Base-by-base conservation (phyloP, 345 rosid species). In the Rhizophora apiculata region DNA sequence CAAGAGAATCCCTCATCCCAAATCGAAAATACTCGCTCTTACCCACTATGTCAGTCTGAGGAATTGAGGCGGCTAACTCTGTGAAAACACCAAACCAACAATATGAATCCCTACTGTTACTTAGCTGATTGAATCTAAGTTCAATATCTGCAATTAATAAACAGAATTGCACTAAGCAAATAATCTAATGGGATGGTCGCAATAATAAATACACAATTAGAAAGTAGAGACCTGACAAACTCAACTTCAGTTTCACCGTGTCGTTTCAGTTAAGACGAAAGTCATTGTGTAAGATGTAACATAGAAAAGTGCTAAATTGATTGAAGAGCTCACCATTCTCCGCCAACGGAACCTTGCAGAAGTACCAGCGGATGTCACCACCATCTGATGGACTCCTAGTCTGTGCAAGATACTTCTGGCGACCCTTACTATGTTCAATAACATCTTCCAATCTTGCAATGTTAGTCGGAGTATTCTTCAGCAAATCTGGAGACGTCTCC, bases 1-100 rank as follows among this genome's bases (percentile, higher is more conserved):
- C 98, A 77, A 95, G 96, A 71, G 99, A 95, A 81, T 95, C 99
- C 76, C 99, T 90, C 87, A 87, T 86, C 62, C 96, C 96, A 76
- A 95, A 95, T 54, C 98, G 96, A 74, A 95, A 87, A 82, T 83
- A 95, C 69, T 92, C 98, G 65, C 88, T 74, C 81, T 92, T 95
- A 24, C 96, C 99, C 58, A 92, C 98, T 73, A 89, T 81, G 72
- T 92, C 99, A 27, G 88, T 76, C 64, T 78, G 84, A 55, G 99
- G 99, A 56, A 88, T 74, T 8, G 98, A 87, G 66, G 99, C 96
- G 83, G 97, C 91, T 62, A 89, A 79, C 82, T 89, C 99, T 95
- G 48, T 39, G 19, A 37, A 63, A 64, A 70, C 24, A 79, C 22
- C 71, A 60, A 72, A 79, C 26, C 18, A 63, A 58, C 66, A 72